Base-by-base conservation (phyloP, 441 rosid species). In the Omphalea diandra region DNA sequence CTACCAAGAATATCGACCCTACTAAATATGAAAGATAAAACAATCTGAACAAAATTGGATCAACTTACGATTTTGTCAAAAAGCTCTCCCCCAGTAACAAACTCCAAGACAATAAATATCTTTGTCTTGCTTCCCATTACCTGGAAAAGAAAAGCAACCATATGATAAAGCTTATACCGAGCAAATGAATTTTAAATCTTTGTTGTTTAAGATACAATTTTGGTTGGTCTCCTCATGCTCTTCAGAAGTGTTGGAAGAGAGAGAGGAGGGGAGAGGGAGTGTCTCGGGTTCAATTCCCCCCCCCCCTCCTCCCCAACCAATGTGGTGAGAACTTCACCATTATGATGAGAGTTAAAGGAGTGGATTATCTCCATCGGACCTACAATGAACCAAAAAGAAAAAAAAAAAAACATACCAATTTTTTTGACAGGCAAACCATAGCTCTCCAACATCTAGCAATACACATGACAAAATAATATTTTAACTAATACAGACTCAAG, bases 121-220 rank as follows among this genome's bases (percentile, higher is more conserved):
- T 91, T 94, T 22, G 97, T 85, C 91, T 76, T 94, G 86, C 97
- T 94, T 59, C 94, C 98, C 97, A 94, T 88, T 47, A 91, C 97
- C 98, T 94, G 83, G 73, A 75, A 73, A 40, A 61, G 24, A 83
- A 63, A 31, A 53, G 8, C 24, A 32, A 6, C 8, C 4, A 58
- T 67, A 57, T 22, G 55, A 43, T 56, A 55, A 67, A 70, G 31
- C 38, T 49, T 54, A 75, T 3, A 53, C 36, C 27, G 43, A n/a
- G 47, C 32, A 57, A 63, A 68, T 11, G 35, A 17, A 70, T 64
- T 52, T 32, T 38, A 70, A 10, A 47, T 60, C 70, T 66, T 53
- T 57, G 29, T 17, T n/a, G n/a, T n/a, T n/a, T n/a, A n/a, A n/a
- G n/a, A n/a, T n/a, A n/a, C n/a, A n/a, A n/a, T n/a, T n/a, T n/a